A percentile compares a stretch with the other conserved stretches of the same genome.
phyloP scores from a whole-genome alignment of 371 early-diverging fungal genomes.

The Mortierella polycephala region DNA sequence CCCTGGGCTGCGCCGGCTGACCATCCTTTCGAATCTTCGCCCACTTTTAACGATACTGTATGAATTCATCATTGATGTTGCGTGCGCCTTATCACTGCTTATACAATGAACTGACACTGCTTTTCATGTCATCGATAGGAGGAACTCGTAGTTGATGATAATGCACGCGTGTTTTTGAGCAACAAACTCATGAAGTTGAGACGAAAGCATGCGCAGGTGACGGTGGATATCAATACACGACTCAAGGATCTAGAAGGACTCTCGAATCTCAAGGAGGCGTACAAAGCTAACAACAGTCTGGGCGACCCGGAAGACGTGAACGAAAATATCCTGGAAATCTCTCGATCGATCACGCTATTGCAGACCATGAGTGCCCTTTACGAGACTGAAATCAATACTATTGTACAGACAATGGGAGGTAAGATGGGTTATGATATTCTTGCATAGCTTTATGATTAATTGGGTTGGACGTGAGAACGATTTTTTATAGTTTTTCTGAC shows the following conservation, averaged over 20 bases:
- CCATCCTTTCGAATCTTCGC: conserved; percentile 54
- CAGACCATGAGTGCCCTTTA: conserved; percentile 63
- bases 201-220: conserved; percentile 57
- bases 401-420: conserved; percentile 71
- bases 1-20: conserved; percentile 56
- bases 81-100: not conserved
- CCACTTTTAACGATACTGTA: conserved; percentile 54
- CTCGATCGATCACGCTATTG: conserved; percentile 62
- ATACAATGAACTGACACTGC: not conserved
- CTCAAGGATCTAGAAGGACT: conserved; percentile 63
- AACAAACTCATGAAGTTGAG: conserved; percentile 71
- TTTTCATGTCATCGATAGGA: conserved; percentile 52
- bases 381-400: conserved; percentile 67
- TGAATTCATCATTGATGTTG: not conserved
- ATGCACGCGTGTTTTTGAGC: conserved; percentile 66
- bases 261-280: conserved; percentile 58
- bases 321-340: conserved; percentile 61
- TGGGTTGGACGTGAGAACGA: no score
- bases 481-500: not conserved
- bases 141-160: conserved; percentile 64
- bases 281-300: conserved; percentile 50
- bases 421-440: not conserved
- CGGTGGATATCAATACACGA: conserved; percentile 60
- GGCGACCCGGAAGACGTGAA: conserved; percentile 57
- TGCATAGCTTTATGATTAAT: no score